Evolutionary conservation across 768 basidiomycete species (phyloP), one percentile per base, ranked within the genome.

Genomic region (Mycena crocata): DNA sequence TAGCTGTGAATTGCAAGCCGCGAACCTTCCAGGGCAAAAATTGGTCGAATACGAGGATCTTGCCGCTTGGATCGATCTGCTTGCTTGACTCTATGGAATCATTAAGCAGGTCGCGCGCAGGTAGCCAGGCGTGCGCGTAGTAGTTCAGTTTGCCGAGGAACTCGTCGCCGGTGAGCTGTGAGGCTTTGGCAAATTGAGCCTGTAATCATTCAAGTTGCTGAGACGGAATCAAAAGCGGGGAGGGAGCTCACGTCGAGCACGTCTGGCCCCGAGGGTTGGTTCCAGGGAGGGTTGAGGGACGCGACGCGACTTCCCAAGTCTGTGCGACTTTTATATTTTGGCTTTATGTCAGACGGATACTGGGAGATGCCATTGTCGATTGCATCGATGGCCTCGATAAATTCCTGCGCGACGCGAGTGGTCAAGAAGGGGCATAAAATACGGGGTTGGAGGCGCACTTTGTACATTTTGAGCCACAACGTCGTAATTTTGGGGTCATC

Each of bases 301-400:
- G 87, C 89, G 28, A 99, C 92, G 63, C 97, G 90, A 70, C 89
- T 89, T 17, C 93, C 92, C 8, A 99, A 80, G 78, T 97, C 94
- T 15, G 96, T 97, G 49, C 89, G 83, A 68, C 82, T 89, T 69
- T 86, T 85, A 81, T 99, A 99, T 62, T 81, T 85, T 12, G 92
- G 87, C 67, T 86, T 82, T 60, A 91, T 76, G 56, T 90, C 89
- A 3, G 82, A 78, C 3, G 89, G 83, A 77, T 93, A 96, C 74
- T 94, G 93, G 3, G 89, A 86, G 69, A 99, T 87, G 21, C 97
- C 97, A 75, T 99, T 99, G 82, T 99, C 97, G 75, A 96, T 91
- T 5, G 87, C 97, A 78, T 98, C 96, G 67, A 98, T 89, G 13
- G 91, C 93, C 80, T 99, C 97, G 48, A 99, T 92, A 73, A 97